A percentile compares a stretch with the other conserved stretches of the same genome.
These are phyloP conservation scores for Tephrocybe sp. DNA, from an alignment of 768 basidiomycete species.

Conservation along the genomic window DNA sequence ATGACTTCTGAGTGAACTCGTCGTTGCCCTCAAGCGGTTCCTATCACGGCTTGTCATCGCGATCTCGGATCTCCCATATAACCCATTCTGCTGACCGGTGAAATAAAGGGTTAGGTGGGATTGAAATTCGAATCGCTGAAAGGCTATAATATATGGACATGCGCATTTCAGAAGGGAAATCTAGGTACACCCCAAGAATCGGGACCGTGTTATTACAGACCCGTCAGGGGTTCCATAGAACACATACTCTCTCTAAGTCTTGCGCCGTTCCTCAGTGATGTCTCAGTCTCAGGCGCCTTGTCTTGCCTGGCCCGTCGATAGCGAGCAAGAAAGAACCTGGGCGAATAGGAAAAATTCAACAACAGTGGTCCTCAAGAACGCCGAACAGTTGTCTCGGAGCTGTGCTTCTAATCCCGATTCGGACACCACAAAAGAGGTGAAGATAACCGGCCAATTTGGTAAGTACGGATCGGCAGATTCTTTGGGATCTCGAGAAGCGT, in stretches of 20 bases:
- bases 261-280: neutral
- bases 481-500: constrained; percentile 14
- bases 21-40: constrained; percentile 1
- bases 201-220: too few relatives aligned
- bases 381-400: constrained; percentile 16
- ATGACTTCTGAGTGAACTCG: too few relatives aligned
- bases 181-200: too few relatives aligned
- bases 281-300: constrained; percentile 6
- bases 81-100: neutral
- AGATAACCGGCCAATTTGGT: constrained; percentile 7
- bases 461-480: constrained; percentile 13
- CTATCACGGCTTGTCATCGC: neutral
- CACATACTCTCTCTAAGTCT: neutral
- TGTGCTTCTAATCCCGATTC: constrained; percentile 13
- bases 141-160: too few relatives aligned
- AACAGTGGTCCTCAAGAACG: neutral
- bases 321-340: constrained; percentile 10
- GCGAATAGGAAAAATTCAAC: constrained; percentile 10
- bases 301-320: constrained; percentile 2
- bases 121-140: constrained; percentile 6
- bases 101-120: constrained; percentile 10
- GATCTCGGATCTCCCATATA: constrained; percentile 2
- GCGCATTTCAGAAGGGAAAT: neutral
- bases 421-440: constrained; percentile 14
- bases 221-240: neutral